Base-by-base conservation (phyloP, 208 protist genomes). In the Herpetomonas tarakana region DNA sequence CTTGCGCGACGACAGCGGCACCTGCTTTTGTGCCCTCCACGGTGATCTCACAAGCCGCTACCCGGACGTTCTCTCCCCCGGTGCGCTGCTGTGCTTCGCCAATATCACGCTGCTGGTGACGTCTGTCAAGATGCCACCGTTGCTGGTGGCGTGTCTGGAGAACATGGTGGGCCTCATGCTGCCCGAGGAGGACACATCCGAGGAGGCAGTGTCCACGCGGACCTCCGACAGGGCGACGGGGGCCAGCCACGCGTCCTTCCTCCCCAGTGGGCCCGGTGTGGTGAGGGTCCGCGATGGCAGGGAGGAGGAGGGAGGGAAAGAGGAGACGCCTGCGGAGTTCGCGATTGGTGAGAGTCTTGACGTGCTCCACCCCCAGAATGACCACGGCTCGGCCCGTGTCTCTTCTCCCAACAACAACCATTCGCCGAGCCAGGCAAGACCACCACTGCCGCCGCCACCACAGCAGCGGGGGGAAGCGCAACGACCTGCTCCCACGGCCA, bases 111-210 rank as follows among this genome's bases (percentile, higher is more conserved):
- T 85, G 18, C 60, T 92, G 1, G 65, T 92, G 16, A 46, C 76
- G 14, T 58, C 68, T 16, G 57, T 61, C 24, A 68, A 83, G 52
- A 71, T 91, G 41, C 83, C 83, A 7, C 85, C 83, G 45, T 52
- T 92, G 52, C 60, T 95, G n/a, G 78, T 95, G 35, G 85, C 77
- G 12, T 90, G 83, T 49, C 50, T 91, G 45, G 76, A 88, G 44
- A 89, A 95, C 62, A 57, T 95, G 19, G 71, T 65, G 1, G 83
- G 81, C 2, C 74, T 94, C 3, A 46, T 91, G 65, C 67, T 94
- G 21, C 88, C 88, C 16, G 71, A 81, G 25, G 81, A 81, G 14
- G 68, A 82, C 11, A 52, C 67, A 3, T 31, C 50, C n/a, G 28
- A 25, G n/a, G 16, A 16, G 18, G 35, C 9, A 18, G 35, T 14